Base-by-base conservation (phyloP, 495 filamentous ascomycete species). In the Platismatia glauca region DNA sequence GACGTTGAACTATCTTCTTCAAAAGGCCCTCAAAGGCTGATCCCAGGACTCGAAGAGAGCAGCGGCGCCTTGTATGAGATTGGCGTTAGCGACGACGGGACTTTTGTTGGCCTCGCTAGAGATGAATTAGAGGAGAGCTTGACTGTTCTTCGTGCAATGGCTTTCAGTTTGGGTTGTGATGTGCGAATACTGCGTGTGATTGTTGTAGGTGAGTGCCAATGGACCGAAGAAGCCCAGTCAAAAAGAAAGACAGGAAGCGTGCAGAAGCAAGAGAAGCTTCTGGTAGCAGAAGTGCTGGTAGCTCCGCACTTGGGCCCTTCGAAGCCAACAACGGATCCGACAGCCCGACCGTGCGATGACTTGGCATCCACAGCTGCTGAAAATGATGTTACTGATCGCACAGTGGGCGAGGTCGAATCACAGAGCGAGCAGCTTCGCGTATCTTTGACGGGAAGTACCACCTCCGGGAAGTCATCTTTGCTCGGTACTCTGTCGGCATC, bases 51-150 rank as follows among this genome's bases (percentile, higher is more conserved):
- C 5, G 92, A 97, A 71, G 91, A 95, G 64, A 96, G 90, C 43
- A 86, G 88, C 62, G 94, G 94, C 22, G 95, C 95, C 0, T 71
- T 97, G 58, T 98, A 98, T 63, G 95, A 98, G 74, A 95, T 98
- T 70, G 94, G 94, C 0, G 91, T 98, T 27, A 86, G 91, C 7
- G 94, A 98, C 71, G 92, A 97, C 75, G 94, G 94, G 18, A 89
- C 86, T 0, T 87, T 97, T 64, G 86, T 95, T 48, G 94, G 94
- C 1, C 76, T 98, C n/a, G 87, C 89, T 1, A 82, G 86, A 66
- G 91, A 96, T 70, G 94, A 97, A 73, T 77, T 98, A 74, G 85
- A 95, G 58, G 93, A 96, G 72, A 95, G 90, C 72, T 78, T 97
- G 59, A 80, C 79, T 33, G 95, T 87, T 58, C 76, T 98, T 15